A percentile compares a stretch with the other conserved stretches of the same genome.
Conservation (phyloP, 2,329 filamentous ascomycete genomes). For the Pseudocercospora fijiensis region DNA sequence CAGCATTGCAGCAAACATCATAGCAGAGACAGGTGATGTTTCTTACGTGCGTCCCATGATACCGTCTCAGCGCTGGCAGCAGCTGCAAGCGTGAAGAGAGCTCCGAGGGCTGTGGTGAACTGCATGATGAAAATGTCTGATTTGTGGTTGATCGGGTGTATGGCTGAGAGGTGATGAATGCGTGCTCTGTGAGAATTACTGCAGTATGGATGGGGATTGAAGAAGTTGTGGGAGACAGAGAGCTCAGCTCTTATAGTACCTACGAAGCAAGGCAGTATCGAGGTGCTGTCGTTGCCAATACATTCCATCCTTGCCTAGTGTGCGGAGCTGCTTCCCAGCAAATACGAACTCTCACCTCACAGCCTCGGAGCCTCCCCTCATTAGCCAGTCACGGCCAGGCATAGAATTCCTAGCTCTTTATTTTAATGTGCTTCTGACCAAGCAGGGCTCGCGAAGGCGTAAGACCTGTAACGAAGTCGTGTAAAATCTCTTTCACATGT, state of each 20-base stretch:
- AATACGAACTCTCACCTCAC: neutral
- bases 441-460: neutral
- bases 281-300: neutral
- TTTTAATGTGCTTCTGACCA: neutral
- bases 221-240: neutral
- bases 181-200: neutral
- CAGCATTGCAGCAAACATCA: neutral
- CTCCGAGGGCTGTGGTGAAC: conserved; percentile 42
- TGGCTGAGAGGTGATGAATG: neutral
- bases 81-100: conserved; percentile 36
- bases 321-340: conserved; percentile 5
- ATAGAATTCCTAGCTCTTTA: neutral
- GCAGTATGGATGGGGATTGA: neutral
- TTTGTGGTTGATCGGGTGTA: neutral
- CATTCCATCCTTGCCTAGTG: conserved; percentile 3
- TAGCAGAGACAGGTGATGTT: neutral
- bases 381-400: neutral
- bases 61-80: conserved; percentile 36
- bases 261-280: neutral
- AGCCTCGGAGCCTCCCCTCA: too few relatives aligned
- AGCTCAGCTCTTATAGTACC: neutral
- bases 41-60: conserved; percentile 59
- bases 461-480: neutral
- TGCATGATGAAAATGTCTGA: conserved; percentile 21
- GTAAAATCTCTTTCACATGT: neutral